phyloP scores from a whole-genome alignment of 164 flowering plant genomes.

The Tetrastigma voinierianum region DNA sequence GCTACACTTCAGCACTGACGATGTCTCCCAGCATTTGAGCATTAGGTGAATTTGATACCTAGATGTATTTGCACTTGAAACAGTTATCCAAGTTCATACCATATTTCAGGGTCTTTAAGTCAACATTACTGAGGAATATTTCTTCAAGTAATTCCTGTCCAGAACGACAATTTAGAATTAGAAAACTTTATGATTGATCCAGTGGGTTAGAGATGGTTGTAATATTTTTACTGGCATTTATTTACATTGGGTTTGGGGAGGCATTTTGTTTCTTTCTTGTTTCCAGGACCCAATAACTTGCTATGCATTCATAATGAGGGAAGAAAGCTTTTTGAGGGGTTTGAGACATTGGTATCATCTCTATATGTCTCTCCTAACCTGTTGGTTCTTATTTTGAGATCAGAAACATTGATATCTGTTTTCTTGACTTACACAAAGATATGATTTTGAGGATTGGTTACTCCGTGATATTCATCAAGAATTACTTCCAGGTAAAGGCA shows the following conservation, averaged over 20 bases:
- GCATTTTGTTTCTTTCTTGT: background rate
- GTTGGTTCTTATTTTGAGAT: background rate
- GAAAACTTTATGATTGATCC: background rate
- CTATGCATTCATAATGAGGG: background rate
- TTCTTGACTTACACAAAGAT: constrained; percentile 61
- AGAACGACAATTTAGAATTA: too few species aligned
- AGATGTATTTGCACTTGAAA: too few species aligned
- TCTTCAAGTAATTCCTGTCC: too few species aligned
- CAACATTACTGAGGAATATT: too few species aligned
- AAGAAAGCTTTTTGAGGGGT: background rate
- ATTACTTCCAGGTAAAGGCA: constrained; percentile 65
- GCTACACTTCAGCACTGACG: too few species aligned
- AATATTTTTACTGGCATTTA: background rate
- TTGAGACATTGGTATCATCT: too few species aligned
- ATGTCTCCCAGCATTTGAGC: too few species aligned
- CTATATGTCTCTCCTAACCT: too few species aligned
- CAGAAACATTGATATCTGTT: background rate
- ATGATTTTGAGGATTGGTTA: constrained; percentile 80
- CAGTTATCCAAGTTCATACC: too few species aligned
- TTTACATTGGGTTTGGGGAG: background rate
- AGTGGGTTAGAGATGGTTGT: background rate
- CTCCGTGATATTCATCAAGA: constrained; percentile 75
- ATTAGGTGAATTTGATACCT: too few species aligned
- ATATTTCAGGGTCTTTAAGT: too few species aligned
- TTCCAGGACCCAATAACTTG: background rate